Evolutionary conservation across 1,284 basidiomycete species (phyloP).

Genomic region (Moniliophthora roreri): DNA sequence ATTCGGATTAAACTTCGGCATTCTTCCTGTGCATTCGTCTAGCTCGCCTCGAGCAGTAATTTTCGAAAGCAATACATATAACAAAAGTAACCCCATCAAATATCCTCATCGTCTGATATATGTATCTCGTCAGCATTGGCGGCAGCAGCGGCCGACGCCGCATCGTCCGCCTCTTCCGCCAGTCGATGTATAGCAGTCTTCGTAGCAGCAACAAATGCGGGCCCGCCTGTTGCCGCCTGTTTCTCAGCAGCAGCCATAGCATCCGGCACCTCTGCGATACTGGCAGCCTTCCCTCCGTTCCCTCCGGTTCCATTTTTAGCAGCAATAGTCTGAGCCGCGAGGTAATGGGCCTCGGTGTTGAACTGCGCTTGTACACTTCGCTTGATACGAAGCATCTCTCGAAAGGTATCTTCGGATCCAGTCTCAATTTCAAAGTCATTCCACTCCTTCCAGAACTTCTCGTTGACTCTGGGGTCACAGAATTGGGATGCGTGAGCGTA

Average conservation of each 20-base stretch:
- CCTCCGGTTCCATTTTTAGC: conserved; percentile 56
- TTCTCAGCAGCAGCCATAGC: conserved; percentile 28
- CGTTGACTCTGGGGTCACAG: conserved; percentile 90
- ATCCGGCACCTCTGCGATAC: conserved; percentile 48
- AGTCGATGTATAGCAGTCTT: conserved; percentile 29
- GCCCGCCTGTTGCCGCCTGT: conserved; percentile 25
- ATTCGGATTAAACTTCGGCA: conserved; percentile 42
- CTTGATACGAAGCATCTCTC: conserved; percentile 98
- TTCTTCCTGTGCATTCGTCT: too few species aligned
- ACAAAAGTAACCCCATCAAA: conserved; percentile 25
- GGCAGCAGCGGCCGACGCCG: conserved; percentile 29
- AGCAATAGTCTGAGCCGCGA: conserved; percentile 83
- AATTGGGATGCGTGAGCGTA: conserved; percentile 98
- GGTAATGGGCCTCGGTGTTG: conserved; percentile 92
- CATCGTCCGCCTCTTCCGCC: conserved; percentile 21
- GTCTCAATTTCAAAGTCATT: conserved; percentile 97
- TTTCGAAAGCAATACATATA: conserved; percentile 13
- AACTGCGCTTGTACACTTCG: conserved; percentile 97
- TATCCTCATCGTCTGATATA: conserved; percentile 79
- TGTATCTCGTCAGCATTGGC: conserved; percentile 80
- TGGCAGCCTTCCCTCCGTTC: conserved; percentile 32
- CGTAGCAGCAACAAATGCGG: conserved; percentile 52
- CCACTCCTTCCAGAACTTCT: conserved; percentile 97
- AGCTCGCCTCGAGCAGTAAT: conserved; percentile 15
- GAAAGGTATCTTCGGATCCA: conserved; percentile 97